Percentiles rank a stretch among this genome's conserved stretches.
Conservation (phyloP, 2,329 filamentous ascomycete species). For the Alternaria incomplexa region DNA sequence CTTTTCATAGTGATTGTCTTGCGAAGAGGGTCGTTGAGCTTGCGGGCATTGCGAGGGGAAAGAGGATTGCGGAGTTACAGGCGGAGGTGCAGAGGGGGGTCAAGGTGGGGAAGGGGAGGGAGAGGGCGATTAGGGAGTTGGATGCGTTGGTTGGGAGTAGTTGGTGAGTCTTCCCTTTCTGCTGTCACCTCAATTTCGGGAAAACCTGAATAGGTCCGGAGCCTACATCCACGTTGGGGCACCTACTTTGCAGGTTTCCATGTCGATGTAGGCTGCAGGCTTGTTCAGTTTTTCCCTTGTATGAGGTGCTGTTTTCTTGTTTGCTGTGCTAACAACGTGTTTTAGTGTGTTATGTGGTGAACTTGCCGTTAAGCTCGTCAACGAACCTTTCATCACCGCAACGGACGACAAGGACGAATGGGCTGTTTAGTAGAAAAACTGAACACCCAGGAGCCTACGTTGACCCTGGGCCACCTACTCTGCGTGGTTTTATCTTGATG, state of each 20-base stretch:
- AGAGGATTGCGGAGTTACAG: conserved; percentile 85
- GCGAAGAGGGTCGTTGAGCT: conserved; percentile 85
- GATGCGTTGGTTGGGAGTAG: conserved; percentile 89
- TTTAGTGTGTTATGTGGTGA: conserved; percentile 89
- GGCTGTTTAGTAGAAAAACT: conserved; percentile 58
- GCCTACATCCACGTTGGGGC: too few species aligned
- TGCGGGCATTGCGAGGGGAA: conserved; percentile 75
- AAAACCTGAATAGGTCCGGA: too few species aligned
- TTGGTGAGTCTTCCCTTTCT: conserved; percentile 66
- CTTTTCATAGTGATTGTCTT: conserved; percentile 94
- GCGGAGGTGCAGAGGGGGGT: conserved; percentile 79
- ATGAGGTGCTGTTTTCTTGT: neutral
- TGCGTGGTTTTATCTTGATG: neutral
- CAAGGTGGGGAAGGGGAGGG: conserved; percentile 72
- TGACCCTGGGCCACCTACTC: neutral
- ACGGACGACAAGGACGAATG: conserved; percentile 81
- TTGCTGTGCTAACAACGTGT: conserved; percentile 20
- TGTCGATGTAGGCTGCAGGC: too few species aligned
- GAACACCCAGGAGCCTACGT: neutral
- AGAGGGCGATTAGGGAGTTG: conserved; percentile 84
- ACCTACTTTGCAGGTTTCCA: too few species aligned
- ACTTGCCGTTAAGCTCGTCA: conserved; percentile 90
- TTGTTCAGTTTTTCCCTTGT: too few species aligned
- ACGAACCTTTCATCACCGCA: conserved; percentile 84
- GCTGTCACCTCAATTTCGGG: too few species aligned